These are phyloP conservation scores for Brachypodium distachyon DNA, from an alignment of 202 grass and related monocot species.

Conservation along the genomic window DNA sequence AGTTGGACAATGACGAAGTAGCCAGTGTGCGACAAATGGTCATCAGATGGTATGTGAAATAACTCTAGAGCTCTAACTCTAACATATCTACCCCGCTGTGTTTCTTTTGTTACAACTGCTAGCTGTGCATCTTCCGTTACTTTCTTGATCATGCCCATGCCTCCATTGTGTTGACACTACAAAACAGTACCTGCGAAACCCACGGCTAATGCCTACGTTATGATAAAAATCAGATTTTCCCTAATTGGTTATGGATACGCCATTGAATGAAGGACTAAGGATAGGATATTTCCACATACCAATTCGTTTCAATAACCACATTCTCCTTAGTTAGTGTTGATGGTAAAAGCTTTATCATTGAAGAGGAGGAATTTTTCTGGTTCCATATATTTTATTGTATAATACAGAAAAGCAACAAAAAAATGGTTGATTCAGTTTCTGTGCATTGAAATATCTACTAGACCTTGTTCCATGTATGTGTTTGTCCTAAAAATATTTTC, in stretches of 20 bases:
- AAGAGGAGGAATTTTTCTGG: neutral
- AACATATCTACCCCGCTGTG: neutral
- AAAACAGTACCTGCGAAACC: neutral
- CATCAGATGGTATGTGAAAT: slow-evolving; percentile 10
- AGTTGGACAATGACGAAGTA: slow-evolving; percentile 8
- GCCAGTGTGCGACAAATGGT: neutral
- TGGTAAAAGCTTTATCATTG: neutral
- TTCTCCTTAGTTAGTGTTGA: neutral
- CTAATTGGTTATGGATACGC: neutral
- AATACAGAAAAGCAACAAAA: neutral
- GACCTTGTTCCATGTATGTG: neutral
- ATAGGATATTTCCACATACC: neutral
- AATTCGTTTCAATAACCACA: neutral
- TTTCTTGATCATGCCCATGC: neutral
- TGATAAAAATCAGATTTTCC: neutral
- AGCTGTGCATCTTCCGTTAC: neutral
- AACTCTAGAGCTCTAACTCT: neutral
- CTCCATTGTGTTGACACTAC: neutral
- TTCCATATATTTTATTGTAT: neutral
- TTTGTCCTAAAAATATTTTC: neutral
- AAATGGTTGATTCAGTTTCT: neutral
- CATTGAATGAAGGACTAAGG: neutral
- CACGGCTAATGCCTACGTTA: neutral
- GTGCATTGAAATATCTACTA: neutral
- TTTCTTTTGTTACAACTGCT: neutral